phyloP scores from a whole-genome alignment of 2,329 filamentous ascomycete species.

The Huntiella omanensis region DNA sequence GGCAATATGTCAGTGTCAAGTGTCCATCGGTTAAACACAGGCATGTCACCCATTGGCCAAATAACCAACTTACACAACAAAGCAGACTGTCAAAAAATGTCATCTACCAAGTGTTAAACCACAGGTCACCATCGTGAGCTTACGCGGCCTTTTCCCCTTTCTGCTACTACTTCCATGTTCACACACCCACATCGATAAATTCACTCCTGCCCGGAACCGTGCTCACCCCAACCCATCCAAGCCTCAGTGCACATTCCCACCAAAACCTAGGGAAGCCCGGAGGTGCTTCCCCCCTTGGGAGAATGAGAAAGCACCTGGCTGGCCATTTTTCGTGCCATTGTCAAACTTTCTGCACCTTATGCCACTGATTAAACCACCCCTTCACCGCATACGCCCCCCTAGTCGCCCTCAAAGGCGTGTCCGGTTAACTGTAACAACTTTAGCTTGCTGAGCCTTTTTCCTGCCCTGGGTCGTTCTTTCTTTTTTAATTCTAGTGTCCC shows the following conservation, averaged over 20 bases:
- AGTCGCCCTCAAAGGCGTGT: too few species aligned
- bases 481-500: conserved; percentile 5
- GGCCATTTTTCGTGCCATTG: not conserved
- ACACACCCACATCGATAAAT: too few species aligned
- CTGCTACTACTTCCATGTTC: not conserved
- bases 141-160: conserved; percentile 11
- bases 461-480: not conserved
- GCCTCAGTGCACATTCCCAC: not conserved
- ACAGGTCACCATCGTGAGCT: conserved; percentile 1
- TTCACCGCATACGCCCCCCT: too few species aligned
- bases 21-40: not conserved
- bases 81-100: not conserved
- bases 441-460: not conserved
- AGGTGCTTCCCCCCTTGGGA: not conserved
- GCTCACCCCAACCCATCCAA: not conserved
- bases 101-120: not conserved
- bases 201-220: too few species aligned
- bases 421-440: not conserved
- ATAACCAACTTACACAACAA: not conserved
- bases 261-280: not conserved
- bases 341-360: conserved; percentile 1
- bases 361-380: not conserved
- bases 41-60: not conserved
- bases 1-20: not conserved
- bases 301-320: not conserved